A percentile compares a stretch with the other conserved stretches of the same genome.
Evolutionary conservation across 2,329 filamentous ascomycete genomes (phyloP).

Genomic region (Corinectria fuckeliana): DNA sequence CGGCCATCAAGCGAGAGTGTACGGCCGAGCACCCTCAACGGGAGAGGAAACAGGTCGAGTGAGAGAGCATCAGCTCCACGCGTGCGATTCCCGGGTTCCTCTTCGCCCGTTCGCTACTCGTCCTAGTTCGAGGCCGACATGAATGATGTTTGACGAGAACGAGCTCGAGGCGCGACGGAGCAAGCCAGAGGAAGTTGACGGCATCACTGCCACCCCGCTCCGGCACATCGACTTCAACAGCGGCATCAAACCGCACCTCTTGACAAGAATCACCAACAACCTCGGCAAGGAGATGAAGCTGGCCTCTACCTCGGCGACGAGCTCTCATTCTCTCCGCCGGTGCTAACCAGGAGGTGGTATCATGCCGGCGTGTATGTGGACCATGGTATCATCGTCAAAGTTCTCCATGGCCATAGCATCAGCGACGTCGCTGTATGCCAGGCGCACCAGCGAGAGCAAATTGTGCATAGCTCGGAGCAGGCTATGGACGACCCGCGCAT

Average conservation of each 20-base stretch:
- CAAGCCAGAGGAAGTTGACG: too few species aligned
- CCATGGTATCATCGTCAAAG: neutral
- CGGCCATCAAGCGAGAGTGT: too few species aligned
- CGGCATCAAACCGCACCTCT: neutral
- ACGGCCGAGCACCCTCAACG: too few species aligned
- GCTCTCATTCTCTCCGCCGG: neutral
- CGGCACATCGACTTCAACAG: neutral
- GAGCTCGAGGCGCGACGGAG: too few species aligned
- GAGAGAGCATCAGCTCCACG: too few species aligned
- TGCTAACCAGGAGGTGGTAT: slow-evolving; percentile 4
- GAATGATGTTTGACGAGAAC: too few species aligned
- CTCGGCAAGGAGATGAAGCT: too few species aligned
- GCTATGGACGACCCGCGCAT: neutral
- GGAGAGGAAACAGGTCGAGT: too few species aligned
- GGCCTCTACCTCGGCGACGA: slow-evolving; percentile 35
- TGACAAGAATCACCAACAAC: neutral
- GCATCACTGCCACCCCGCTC: too few species aligned
- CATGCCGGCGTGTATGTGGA: neutral
- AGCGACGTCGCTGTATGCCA: neutral
- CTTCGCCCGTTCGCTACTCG: too few species aligned
- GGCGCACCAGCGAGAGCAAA: neutral
- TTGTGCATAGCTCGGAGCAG: neutral
- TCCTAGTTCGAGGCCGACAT: too few species aligned
- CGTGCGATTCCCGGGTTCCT: too few species aligned
- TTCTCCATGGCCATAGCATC: neutral